Evolutionary conservation across 2,329 filamentous ascomycete species (phyloP).

Genomic region (Periconia sp.): DNA sequence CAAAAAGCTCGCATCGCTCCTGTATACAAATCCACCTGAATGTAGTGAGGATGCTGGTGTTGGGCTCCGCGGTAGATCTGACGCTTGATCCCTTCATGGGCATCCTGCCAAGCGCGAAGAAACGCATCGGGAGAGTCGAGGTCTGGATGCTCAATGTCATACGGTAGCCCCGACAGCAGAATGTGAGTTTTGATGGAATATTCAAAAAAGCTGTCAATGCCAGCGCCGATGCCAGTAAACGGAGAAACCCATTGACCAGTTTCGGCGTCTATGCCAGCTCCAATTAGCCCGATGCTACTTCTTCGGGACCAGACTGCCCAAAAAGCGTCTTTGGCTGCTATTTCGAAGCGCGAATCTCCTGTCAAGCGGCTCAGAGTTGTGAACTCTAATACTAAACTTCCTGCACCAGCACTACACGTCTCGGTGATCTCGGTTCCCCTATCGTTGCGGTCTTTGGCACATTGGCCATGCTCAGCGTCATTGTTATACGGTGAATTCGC

Average conservation of each 20-base stretch:
- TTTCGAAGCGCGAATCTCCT: slow-evolving; percentile 86
- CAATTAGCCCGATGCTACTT: slow-evolving; percentile 85
- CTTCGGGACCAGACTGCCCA: slow-evolving; percentile 95
- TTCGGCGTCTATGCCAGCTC: slow-evolving; percentile 90
- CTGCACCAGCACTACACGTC: slow-evolving; percentile 96
- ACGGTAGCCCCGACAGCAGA: slow-evolving; percentile 74
- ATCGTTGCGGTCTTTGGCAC: slow-evolving; percentile 52
- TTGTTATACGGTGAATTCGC: slow-evolving; percentile 80
- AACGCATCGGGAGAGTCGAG: slow-evolving; percentile 77
- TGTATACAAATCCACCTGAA: slow-evolving; percentile 86
- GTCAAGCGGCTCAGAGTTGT: slow-evolving; percentile 87
- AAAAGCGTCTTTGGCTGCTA: slow-evolving; percentile 87
- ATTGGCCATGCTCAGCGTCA: slow-evolving; percentile 56
- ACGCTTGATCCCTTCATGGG: slow-evolving; percentile 84
- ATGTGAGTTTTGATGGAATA: slow-evolving; percentile 96
- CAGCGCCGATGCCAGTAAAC: slow-evolving; percentile 93
- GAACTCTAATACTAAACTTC: slow-evolving; percentile 92
- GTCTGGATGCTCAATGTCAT: slow-evolving; percentile 57
- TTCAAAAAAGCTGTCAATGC: slow-evolving; percentile 98
- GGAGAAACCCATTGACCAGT: slow-evolving; percentile 86
- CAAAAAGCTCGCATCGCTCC: slow-evolving; percentile 89
- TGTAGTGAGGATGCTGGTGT: slow-evolving; percentile 88
- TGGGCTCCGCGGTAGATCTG: slow-evolving; percentile 82
- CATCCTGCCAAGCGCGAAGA: slow-evolving; percentile 80
- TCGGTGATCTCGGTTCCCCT: slow-evolving; percentile 79